Conservation (phyloP, 1,284 basidiomycete species). For the Pseudomicrostroma phylloplanum region DNA sequence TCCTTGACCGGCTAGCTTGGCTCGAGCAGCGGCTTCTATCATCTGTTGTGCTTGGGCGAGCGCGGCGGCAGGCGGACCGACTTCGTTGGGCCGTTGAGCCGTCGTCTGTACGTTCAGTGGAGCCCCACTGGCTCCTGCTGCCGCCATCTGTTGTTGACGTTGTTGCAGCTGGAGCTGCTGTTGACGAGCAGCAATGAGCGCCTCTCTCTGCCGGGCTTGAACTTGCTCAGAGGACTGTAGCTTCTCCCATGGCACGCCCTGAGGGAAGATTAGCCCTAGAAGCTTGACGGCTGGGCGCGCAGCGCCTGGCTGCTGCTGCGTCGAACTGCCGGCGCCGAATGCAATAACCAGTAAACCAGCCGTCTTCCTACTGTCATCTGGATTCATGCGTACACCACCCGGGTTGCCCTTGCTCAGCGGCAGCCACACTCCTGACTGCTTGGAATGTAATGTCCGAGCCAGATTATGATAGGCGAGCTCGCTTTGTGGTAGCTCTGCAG, state of each 20-base stretch:
- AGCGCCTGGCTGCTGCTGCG: no score
- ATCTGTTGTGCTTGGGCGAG: slow-evolving; percentile 1
- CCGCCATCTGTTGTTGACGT: not conserved
- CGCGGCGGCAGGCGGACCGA: not conserved
- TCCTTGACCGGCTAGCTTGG: not conserved
- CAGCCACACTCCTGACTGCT: no score
- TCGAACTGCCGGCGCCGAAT: no score
- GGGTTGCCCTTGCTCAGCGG: no score
- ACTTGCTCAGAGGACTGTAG: slow-evolving; percentile 1
- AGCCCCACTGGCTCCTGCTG: not conserved
- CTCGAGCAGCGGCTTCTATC: not conserved
- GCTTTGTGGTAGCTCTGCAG: no score
- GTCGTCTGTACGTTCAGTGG: not conserved
- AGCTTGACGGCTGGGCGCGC: not conserved
- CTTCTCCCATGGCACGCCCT: slow-evolving; percentile 5
- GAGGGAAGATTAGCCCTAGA: slow-evolving; percentile 1
- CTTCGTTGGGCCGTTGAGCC: not conserved
- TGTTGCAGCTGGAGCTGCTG: not conserved
- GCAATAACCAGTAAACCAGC: no score
- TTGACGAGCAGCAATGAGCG: not conserved
- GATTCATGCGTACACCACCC: no score
- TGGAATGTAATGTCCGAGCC: no score
- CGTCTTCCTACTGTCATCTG: no score
- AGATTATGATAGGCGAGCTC: no score
- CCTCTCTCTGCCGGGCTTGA: not conserved